Conservation (phyloP, 2,329 filamentous ascomycete genomes). For the Colletotrichum theobromicola region DNA sequence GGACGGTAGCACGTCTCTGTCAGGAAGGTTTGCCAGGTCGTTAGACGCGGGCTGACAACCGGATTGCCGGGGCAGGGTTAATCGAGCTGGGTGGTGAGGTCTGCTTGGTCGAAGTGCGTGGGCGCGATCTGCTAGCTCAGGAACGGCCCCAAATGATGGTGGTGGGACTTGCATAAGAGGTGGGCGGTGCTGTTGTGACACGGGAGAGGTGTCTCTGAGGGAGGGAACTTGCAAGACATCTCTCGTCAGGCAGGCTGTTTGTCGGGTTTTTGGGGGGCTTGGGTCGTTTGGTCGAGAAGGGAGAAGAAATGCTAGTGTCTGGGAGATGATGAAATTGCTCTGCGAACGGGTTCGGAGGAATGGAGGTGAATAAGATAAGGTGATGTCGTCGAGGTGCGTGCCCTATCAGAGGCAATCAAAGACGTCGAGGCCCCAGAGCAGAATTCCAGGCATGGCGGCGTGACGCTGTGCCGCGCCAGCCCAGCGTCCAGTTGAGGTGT, state of each 20-base stretch:
- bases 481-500: background rate
- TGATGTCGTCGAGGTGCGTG: background rate
- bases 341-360: background rate
- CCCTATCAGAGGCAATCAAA: background rate
- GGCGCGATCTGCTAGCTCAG: constrained; percentile 5
- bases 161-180: background rate
- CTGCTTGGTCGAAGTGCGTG: background rate
- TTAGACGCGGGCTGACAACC: background rate
- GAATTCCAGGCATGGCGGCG: background rate
- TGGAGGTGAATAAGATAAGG: background rate
- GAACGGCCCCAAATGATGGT: constrained; percentile 2
- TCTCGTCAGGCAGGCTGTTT: background rate
- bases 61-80: background rate
- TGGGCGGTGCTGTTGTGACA: background rate
- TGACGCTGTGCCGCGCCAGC: background rate
- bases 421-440: background rate
- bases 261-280: background rate
- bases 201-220: background rate
- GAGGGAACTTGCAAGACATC: background rate
- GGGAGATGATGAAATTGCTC: background rate
- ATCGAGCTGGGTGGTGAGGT: background rate
- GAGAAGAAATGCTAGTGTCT: background rate
- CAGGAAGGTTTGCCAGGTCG: background rate
- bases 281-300: background rate
- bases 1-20: background rate